phyloP scores from a whole-genome alignment of 164 flowering plant species.

The Berberis vulgaris region DNA sequence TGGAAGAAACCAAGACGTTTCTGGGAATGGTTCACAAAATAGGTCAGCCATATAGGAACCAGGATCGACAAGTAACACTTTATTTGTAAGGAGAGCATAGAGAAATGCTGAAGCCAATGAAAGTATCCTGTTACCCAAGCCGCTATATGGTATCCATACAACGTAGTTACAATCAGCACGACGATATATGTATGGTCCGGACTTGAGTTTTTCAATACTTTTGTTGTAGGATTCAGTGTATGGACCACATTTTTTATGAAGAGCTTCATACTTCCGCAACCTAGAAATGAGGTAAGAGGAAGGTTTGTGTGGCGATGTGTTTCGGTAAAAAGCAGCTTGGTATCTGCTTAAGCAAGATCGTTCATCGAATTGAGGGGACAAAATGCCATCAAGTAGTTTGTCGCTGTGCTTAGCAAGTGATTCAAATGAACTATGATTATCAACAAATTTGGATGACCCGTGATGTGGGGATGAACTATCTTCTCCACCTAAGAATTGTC shows the following conservation, averaged over 20 bases:
- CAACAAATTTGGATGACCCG: slow-evolving; percentile 12
- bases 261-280: slow-evolving; percentile 61
- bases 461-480: slow-evolving; percentile 1
- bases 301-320: slow-evolving; percentile 30
- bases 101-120: slow-evolving; percentile 71
- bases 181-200: slow-evolving; percentile 18
- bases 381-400: slow-evolving; percentile 54
- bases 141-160: slow-evolving; percentile 74
- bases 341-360: slow-evolving; percentile 69
- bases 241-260: slow-evolving; percentile 69
- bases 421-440: not conserved
- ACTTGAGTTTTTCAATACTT: slow-evolving; percentile 37
- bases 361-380: slow-evolving; percentile 45
- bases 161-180: slow-evolving; percentile 49
- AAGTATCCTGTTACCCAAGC: slow-evolving; percentile 72
- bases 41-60: slow-evolving; percentile 60
- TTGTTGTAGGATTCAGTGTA: slow-evolving; percentile 48
- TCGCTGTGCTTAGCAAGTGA: slow-evolving; percentile 14
- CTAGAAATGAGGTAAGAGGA: slow-evolving; percentile 49
- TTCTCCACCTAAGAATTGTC: slow-evolving; percentile 16
- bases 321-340: slow-evolving; percentile 40
- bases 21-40: slow-evolving; percentile 87
- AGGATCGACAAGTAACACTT: slow-evolving; percentile 71
- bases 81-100: slow-evolving; percentile 71
- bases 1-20: slow-evolving; percentile 68